A percentile compares a stretch with the other conserved stretches of the same genome.
Evolutionary conservation across 495 filamentous ascomycete species (phyloP).

Genomic region (Pyrenopolyporus hunteri): DNA sequence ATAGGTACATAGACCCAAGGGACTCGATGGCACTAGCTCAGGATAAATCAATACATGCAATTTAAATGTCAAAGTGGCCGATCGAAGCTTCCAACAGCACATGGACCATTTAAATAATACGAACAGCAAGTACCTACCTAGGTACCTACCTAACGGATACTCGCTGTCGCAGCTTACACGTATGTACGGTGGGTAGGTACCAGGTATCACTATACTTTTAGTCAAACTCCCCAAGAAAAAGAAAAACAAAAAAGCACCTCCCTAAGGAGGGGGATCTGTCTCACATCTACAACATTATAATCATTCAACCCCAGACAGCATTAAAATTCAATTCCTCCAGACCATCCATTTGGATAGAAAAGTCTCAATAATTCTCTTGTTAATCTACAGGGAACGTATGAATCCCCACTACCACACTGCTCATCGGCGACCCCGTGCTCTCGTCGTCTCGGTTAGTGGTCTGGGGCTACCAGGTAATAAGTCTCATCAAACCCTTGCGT

Average conservation of each 20-base stretch:
- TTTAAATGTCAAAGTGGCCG: too few relatives aligned
- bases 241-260: too few relatives aligned
- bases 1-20: conserved; percentile 1
- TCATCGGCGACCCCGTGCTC: conserved; percentile 19
- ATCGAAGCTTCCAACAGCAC: neutral
- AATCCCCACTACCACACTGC: conserved; percentile 18
- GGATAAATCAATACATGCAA: neutral
- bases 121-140: too few relatives aligned
- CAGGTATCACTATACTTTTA: too few relatives aligned
- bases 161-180: too few relatives aligned
- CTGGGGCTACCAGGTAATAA: conserved; percentile 21
- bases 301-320: conserved; percentile 19
- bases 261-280: too few relatives aligned
- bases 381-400: conserved; percentile 4
- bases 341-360: conserved; percentile 22
- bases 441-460: conserved; percentile 16
- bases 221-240: too few relatives aligned
- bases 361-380: conserved; percentile 14
- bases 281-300: conserved; percentile 11
- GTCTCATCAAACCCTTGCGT: conserved; percentile 36
- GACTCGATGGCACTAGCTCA: conserved; percentile 20
- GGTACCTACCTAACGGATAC: too few relatives aligned
- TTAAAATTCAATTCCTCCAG: conserved; percentile 14
- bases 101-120: too few relatives aligned
- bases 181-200: too few relatives aligned